Base-by-base conservation (phyloP, 371 early-diverging fungal species). In the Saksenaea oblongispora region DNA sequence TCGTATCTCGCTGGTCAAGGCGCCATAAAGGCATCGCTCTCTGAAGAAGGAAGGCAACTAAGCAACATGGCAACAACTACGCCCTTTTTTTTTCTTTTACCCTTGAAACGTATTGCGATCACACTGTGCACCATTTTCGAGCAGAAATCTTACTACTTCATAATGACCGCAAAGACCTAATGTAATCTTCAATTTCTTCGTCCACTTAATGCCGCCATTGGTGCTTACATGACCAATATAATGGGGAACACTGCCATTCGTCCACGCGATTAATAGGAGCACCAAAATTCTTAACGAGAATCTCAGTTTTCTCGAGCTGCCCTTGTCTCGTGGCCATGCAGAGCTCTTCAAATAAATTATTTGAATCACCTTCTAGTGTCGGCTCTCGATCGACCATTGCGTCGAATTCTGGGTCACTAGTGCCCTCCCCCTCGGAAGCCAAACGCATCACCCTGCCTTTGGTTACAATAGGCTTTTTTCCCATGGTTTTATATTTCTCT, bases 91-190 rank as follows among this genome's bases (percentile, higher is more conserved):
- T 37, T 36, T 8, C 27, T 28, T 34, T 59, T 70, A 74, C 69
- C 79, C 79, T 65, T 74, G 65, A 61, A 76, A 79, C 1, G 79
- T 79, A 34, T 74, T 66, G 26, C 67, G 68, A 61, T 76, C 76
- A 60, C 75, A 79, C 31, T 73, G 68, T 22, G 76, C 76, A 22
- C 71, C 67, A 66, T 70, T 69, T 14, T 71, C 64, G 37, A 72
- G 59, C 34, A 71, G 51, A 59, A 64, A 73, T 39, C 51, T 64
- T 13, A 68, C 72, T 14, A 68, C 64, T 54, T 67, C 65, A 63
- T 69, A 78, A 59, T 75, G 72, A 5, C 75, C 74, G 47, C 73
- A 74, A 14, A 73, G 60, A 55, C 75, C 75, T 78, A 53, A 10
- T 39, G n/a, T 3, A 14, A 47, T 4, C 10, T 26, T 47, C 22